Percentiles rank a stretch among this genome's conserved stretches.
phyloP scores from a whole-genome alignment of 345 rosid species.

The Pugionium cornutum region DNA sequence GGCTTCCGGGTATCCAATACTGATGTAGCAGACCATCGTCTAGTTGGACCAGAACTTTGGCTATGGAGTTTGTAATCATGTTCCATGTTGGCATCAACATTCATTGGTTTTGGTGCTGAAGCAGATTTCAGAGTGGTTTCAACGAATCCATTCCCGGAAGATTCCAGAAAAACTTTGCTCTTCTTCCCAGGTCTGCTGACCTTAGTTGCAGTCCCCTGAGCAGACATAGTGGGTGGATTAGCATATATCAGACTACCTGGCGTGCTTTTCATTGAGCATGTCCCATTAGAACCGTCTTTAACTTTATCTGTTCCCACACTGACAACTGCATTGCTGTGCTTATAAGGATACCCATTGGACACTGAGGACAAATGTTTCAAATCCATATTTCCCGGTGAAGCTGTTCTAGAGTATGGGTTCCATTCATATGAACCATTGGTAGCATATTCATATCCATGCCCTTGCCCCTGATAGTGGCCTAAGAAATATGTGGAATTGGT shows the following conservation, averaged over 20 bases:
- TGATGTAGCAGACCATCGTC: slow-evolving; percentile 57
- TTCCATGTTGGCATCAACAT: slow-evolving; percentile 44
- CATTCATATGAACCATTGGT: too few relatives aligned
- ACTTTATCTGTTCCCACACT: slow-evolving; percentile 47
- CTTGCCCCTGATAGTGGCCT: too few relatives aligned
- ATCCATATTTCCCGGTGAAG: slow-evolving; percentile 43
- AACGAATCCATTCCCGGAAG: slow-evolving; percentile 53
- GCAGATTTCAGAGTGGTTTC: slow-evolving; percentile 47
- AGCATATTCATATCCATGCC: too few relatives aligned
- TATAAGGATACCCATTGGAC: slow-evolving; percentile 56
- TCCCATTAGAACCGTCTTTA: slow-evolving; percentile 53
- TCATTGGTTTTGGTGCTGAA: slow-evolving; percentile 47
- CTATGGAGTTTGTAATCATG: slow-evolving; percentile 51
- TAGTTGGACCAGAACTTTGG: slow-evolving; percentile 52
- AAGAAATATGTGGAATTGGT: slow-evolving; percentile 32
- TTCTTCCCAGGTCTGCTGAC: too few relatives aligned
- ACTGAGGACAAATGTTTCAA: slow-evolving; percentile 51
- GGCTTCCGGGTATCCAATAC: slow-evolving; percentile 80
- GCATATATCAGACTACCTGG: slow-evolving; percentile 34
- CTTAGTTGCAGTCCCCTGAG: slow-evolving; percentile 43
- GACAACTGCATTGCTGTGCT: slow-evolving; percentile 53
- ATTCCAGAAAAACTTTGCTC: too few relatives aligned
- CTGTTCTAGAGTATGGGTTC: too few relatives aligned
- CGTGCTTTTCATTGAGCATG: slow-evolving; percentile 44
- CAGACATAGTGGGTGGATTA: slow-evolving; percentile 37